Base-by-base conservation (phyloP, 495 filamentous ascomycete genomes). In the Clohesyomyces aquaticus region DNA sequence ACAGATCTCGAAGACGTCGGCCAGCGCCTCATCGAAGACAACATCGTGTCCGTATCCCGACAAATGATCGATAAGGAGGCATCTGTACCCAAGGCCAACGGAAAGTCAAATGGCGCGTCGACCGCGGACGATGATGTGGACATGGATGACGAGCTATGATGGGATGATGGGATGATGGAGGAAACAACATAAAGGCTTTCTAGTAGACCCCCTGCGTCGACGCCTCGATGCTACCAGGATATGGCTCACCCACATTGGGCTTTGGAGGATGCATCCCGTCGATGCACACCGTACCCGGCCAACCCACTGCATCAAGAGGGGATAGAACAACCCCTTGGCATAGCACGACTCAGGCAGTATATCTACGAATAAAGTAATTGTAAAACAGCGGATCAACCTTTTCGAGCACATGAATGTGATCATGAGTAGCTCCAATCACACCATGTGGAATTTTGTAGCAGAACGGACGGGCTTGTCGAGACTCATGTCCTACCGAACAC, bases 1-100 rank as follows among this genome's bases (percentile, higher is more conserved):
- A 54, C 68, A 88, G 85, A 98, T 75, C 80, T 98, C 72, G 94
- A 97, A 76, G 91, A 96, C 70, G 87, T 98, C 57, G 94, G 95
- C 61, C 93, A 96, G 77, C 85, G 91, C 70, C 83, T 97, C 58
- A 97, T 98, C 70, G 94, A 98, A 78, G 93, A 98, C 80, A 98
- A 98, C 76, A 98, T 98, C 58, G 94, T 98, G 4, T 89, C 91
- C 6, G 92, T 97, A 3, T 93, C 92, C 53, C 83, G 93, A 66
- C 92, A 97, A 76, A 97, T 98, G 94, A 97, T 98, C 67, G 95
- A 98, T 79, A 98, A 98, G 78, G 95, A 98, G 73, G 94, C 94
- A 12, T 91, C 82, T 8, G 80, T 86, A 59, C 84, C 86, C 21
- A 82, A 81, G 59, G 73, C 74, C 51, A 76, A 79, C 22, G 67